Evolutionary conservation across 2,329 filamentous ascomycete genomes (phyloP).

Genomic region (Sarocladium oryzae): DNA sequence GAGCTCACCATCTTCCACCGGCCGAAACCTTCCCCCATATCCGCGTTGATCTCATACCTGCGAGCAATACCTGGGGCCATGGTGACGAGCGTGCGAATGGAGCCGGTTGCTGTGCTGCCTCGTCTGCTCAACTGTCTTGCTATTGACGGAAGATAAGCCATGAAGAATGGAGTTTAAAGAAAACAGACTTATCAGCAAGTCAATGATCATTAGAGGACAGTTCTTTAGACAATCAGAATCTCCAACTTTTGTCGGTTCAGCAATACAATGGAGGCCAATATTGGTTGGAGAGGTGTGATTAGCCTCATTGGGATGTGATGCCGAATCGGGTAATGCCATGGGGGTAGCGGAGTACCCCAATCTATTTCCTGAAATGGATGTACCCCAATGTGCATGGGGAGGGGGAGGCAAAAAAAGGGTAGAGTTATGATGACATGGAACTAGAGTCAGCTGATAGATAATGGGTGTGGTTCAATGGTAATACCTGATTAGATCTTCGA

Average conservation of each 20-base stretch:
- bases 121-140: background rate
- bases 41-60: constrained; percentile 37
- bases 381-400: background rate
- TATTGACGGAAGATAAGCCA: background rate
- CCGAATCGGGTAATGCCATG: background rate
- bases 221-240: no score
- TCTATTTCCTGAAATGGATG: background rate
- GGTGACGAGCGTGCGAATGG: background rate
- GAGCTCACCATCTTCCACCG: constrained; percentile 28
- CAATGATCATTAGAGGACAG: no score
- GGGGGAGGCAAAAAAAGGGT: no score
- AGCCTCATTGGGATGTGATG: background rate
- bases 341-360: background rate
- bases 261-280: no score
- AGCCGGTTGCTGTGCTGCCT: background rate
- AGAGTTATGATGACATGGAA: no score
- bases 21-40: constrained; percentile 48
- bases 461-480: no score
- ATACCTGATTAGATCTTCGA: no score
- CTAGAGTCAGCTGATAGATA: no score
- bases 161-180: background rate
- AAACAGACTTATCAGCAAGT: no score
- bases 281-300: constrained; percentile 1
- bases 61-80: background rate
- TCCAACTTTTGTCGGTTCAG: no score